phyloP scores from a whole-genome alignment of 768 basidiomycete genomes.

The Pulveroboletus sp. region DNA sequence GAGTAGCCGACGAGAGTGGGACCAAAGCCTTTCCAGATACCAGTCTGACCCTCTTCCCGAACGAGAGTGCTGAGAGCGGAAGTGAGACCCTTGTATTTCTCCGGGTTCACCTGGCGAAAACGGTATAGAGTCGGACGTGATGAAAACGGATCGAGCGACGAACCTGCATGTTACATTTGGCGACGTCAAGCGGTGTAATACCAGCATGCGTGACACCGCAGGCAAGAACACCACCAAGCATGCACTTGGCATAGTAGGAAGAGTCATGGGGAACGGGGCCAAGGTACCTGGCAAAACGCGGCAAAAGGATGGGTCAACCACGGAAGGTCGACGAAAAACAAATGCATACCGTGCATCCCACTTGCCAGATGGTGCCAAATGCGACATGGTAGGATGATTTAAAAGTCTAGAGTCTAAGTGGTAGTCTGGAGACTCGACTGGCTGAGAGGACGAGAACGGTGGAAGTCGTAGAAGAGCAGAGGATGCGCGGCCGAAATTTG shows the following conservation, averaged over 20 bases:
- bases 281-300: conserved; percentile 3
- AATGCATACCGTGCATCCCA: conserved; percentile 11
- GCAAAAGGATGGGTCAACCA: background rate
- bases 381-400: conserved; percentile 5
- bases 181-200: conserved; percentile 7
- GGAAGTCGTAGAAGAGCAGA: background rate
- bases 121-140: too few relatives aligned
- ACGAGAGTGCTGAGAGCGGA: conserved; percentile 59
- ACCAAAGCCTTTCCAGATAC: conserved; percentile 91
- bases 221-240: conserved; percentile 8
- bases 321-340: background rate
- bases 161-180: conserved; percentile 11
- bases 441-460: background rate
- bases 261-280: conserved; percentile 9
- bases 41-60: conserved; percentile 75
- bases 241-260: conserved; percentile 10
- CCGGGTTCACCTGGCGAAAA: conserved; percentile 57
- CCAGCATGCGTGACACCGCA: conserved; percentile 7
- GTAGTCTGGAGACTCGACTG: background rate
- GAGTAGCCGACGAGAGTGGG: conserved; percentile 93
- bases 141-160: background rate
- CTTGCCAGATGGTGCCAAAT: conserved; percentile 16
- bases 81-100: conserved; percentile 65
- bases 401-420: conserved; percentile 1
- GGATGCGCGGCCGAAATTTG: background rate